A percentile compares a stretch with the other conserved stretches of the same genome.
Evolutionary conservation across 768 basidiomycete species (phyloP).

Genomic region (Jaapia argillacea): DNA sequence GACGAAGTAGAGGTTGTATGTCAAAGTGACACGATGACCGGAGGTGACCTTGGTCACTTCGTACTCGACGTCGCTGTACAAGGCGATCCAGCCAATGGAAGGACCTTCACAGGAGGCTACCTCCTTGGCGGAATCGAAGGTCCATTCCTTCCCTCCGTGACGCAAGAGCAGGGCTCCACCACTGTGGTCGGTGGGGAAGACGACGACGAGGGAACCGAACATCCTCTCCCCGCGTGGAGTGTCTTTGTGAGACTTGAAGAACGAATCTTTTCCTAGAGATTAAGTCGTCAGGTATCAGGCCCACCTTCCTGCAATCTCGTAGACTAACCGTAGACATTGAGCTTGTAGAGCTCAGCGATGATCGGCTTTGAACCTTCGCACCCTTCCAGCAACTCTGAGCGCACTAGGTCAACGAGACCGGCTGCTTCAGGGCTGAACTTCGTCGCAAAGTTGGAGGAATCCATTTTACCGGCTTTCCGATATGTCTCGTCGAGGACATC

Average conservation of each 20-base stretch:
- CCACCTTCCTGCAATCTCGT: background rate
- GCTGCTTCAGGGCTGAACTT: conserved; percentile 18
- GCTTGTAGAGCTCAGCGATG: conserved; percentile 29
- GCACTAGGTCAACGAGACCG: conserved; percentile 19
- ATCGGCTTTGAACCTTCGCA: conserved; percentile 12
- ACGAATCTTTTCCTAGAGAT: conserved; percentile 27
- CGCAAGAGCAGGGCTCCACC: conserved; percentile 33
- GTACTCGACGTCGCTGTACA: conserved; percentile 35
- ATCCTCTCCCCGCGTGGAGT: conserved; percentile 32
- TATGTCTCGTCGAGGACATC: conserved; percentile 35
- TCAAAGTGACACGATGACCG: conserved; percentile 34
- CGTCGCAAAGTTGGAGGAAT: conserved; percentile 22
- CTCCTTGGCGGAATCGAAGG: conserved; percentile 25
- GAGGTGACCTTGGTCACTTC: conserved; percentile 31
- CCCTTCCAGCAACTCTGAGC: conserved; percentile 13
- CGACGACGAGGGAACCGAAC: conserved; percentile 42
- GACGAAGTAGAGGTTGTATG: conserved; percentile 28
- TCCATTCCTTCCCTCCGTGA: conserved; percentile 22
- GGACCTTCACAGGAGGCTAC: conserved; percentile 7
- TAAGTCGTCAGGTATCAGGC: background rate
- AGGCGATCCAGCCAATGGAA: conserved; percentile 27
- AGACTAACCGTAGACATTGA: conserved; percentile 33
- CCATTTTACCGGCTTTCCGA: conserved; percentile 36
- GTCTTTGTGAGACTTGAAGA: conserved; percentile 42
- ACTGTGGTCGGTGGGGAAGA: conserved; percentile 35